Evolutionary conservation across 2,329 filamentous ascomycete species (phyloP).

Genomic region (Pseudodiploospora longispora): DNA sequence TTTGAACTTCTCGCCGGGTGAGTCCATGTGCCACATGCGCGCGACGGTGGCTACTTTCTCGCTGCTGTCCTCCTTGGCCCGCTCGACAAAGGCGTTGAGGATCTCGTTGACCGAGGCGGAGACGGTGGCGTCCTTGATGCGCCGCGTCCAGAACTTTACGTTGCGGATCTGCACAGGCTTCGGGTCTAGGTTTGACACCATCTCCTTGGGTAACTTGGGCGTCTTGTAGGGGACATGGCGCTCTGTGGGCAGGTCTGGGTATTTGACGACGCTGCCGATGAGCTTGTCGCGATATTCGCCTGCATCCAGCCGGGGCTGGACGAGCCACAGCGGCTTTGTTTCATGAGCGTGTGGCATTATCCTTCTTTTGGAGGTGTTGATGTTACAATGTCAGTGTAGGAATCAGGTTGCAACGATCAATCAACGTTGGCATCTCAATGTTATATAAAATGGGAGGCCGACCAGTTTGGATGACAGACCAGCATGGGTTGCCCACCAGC

Average conservation of each 20-base stretch:
- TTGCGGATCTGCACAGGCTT: constrained; percentile 20
- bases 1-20: constrained; percentile 21
- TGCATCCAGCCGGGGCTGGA: constrained; percentile 20
- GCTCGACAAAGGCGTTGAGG: constrained; percentile 17
- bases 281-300: constrained; percentile 20
- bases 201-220: constrained; percentile 13
- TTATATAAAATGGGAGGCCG: too few relatives aligned
- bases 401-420: background rate
- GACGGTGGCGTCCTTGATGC: constrained; percentile 17
- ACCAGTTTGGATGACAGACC: too few relatives aligned
- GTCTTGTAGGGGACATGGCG: constrained; percentile 17
- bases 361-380: background rate
- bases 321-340: constrained; percentile 20
- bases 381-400: too few relatives aligned
- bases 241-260: constrained; percentile 18
- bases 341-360: constrained; percentile 10
- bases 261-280: constrained; percentile 22
- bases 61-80: constrained; percentile 13
- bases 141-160: constrained; percentile 19
- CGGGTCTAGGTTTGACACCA: constrained; percentile 18
- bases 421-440: too few relatives aligned
- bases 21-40: constrained; percentile 23
- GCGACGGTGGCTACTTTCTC: constrained; percentile 18
- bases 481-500: too few relatives aligned
- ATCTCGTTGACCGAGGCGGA: constrained; percentile 18